Percentiles rank a stretch among this genome's conserved stretches.
Evolutionary conservation across 169 alveolate genomes (phyloP).

Genomic region (Cryptosporidium baileyi): DNA sequence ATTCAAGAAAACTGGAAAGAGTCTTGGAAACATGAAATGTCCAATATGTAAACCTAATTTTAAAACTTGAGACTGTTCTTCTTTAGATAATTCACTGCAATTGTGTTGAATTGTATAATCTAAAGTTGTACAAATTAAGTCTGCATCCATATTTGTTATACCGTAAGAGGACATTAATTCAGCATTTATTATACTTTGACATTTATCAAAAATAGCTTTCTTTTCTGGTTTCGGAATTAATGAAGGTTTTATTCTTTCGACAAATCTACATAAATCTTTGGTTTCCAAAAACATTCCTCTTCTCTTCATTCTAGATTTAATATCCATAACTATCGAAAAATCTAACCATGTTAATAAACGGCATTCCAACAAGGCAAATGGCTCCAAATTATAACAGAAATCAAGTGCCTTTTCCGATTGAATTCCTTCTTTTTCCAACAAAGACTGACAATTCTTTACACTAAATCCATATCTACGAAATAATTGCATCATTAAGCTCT

Average conservation of each 20-base stretch:
- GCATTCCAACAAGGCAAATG: slow-evolving; percentile 58
- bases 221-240: slow-evolving; percentile 58
- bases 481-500: slow-evolving; percentile 13
- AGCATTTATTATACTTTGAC: slow-evolving; percentile 19
- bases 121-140: slow-evolving; percentile 41
- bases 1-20: slow-evolving; percentile 16
- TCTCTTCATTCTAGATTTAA: slow-evolving; percentile 52
- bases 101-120: slow-evolving; percentile 59
- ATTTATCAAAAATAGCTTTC: slow-evolving; percentile 48
- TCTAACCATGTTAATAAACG: slow-evolving; percentile 64
- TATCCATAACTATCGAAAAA: slow-evolving; percentile 56
- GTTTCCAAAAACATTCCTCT: slow-evolving; percentile 66
- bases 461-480: slow-evolving; percentile 51
- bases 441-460: slow-evolving; percentile 39
- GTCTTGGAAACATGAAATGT: slow-evolving; percentile 49
- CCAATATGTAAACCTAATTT: slow-evolving; percentile 58
- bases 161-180: slow-evolving; percentile 33
- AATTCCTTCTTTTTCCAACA: slow-evolving; percentile 18
- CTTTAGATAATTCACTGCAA: slow-evolving; percentile 27
- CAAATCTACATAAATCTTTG: slow-evolving; percentile 55
- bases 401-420: slow-evolving; percentile 27
- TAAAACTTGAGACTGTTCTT: slow-evolving; percentile 49
- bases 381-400: slow-evolving; percentile 50
- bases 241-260: slow-evolving; percentile 60
- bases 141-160: slow-evolving; percentile 58